Evolutionary conservation across 305 asterid genomes (phyloP).

Genomic region (Fraxinus latifolia): DNA sequence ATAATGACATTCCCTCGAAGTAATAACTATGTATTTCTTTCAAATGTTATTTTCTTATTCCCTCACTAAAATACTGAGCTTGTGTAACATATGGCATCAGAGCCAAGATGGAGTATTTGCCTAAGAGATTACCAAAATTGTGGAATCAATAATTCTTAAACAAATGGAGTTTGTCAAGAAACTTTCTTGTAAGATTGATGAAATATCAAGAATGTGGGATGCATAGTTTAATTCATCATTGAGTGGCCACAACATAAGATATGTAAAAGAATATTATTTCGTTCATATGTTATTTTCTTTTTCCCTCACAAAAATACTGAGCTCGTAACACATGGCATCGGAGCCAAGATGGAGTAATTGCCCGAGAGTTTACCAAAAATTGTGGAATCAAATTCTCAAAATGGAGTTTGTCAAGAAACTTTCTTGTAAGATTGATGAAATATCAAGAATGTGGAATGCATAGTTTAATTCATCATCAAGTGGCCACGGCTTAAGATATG

Average conservation of each 20-base stretch:
- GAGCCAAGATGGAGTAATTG: not conserved
- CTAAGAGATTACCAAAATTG: not conserved
- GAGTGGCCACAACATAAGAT: not conserved
- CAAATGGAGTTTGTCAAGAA: not conserved
- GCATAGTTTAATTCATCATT: not conserved
- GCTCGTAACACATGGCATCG: not conserved
- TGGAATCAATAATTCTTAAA: not conserved
- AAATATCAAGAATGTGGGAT: not conserved
- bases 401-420: not conserved
- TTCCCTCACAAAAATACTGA: not conserved
- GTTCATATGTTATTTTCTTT: not conserved
- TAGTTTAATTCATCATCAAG: not conserved
- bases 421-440: not conserved
- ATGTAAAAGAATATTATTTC: too few relatives aligned
- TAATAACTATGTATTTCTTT: too few relatives aligned
- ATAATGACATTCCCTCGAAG: too few relatives aligned
- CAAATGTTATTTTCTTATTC: not conserved
- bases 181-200: not conserved
- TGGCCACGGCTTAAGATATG: not conserved
- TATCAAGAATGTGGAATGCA: not conserved
- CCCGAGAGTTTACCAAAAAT: not conserved
- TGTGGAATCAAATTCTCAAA: not conserved
- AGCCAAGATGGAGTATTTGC: not conserved
- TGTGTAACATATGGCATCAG: not conserved
- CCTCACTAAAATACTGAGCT: not conserved